Evolutionary conservation across 768 basidiomycete genomes (phyloP).

Genomic region (Tubosaeta sp.): DNA sequence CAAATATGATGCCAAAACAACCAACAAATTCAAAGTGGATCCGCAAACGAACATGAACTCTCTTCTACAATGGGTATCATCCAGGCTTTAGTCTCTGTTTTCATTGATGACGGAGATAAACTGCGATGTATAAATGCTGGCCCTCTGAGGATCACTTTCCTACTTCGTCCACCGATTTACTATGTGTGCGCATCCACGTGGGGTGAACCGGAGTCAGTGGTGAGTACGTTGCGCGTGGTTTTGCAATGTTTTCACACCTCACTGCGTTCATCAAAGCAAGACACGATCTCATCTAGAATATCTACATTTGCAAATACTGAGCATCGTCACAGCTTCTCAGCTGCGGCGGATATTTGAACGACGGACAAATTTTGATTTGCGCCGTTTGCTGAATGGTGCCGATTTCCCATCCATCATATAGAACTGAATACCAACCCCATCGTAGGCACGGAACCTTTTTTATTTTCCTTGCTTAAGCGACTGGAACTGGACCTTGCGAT

Average conservation of each 20-base stretch:
- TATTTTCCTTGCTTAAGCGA: conserved; percentile 64
- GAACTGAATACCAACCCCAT: background rate
- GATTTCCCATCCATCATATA: background rate
- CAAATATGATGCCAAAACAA: background rate
- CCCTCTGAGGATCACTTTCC: conserved; percentile 76
- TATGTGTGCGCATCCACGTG: conserved; percentile 88
- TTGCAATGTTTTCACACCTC: conserved; percentile 6
- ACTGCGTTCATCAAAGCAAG: conserved; percentile 62
- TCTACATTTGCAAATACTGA: conserved; percentile 88
- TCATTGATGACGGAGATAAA: conserved; percentile 89
- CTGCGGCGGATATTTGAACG: conserved; percentile 82
- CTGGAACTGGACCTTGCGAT: conserved; percentile 80
- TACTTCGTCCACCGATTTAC: conserved; percentile 84
- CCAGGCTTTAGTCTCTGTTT: conserved; percentile 94
- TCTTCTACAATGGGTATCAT: conserved; percentile 87
- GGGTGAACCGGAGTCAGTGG: conserved; percentile 96
- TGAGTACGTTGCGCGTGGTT: conserved; percentile 39
- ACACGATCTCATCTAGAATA: conserved; percentile 92
- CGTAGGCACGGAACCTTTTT: conserved; percentile 79
- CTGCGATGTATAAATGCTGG: conserved; percentile 81
- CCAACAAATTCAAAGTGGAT: conserved; percentile 35
- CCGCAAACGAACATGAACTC: conserved; percentile 54
- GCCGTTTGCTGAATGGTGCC: conserved; percentile 65
- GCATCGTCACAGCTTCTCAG: conserved; percentile 83
- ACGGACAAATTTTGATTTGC: conserved; percentile 87